Conservation (phyloP, 768 basidiomycete genomes). For the Boletus eberwhitei region DNA sequence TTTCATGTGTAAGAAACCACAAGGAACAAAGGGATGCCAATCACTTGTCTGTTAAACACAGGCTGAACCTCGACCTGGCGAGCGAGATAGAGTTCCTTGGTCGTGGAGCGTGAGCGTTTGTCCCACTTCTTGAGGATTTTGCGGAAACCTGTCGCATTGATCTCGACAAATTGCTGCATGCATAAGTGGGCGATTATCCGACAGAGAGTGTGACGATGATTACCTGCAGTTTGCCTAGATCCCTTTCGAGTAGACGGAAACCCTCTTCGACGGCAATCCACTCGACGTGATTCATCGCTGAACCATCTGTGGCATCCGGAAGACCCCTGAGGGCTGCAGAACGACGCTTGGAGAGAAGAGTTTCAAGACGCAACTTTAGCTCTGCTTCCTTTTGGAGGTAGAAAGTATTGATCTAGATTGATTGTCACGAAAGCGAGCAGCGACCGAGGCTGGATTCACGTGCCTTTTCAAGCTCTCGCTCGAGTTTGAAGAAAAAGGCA, state of each 20-base stretch:
- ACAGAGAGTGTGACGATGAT: slow-evolving; percentile 11
- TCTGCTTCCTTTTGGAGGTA: slow-evolving; percentile 98
- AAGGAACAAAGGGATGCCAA: slow-evolving; percentile 17
- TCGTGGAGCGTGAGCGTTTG: slow-evolving; percentile 90
- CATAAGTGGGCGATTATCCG: slow-evolving; percentile 11
- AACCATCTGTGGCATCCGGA: slow-evolving; percentile 63
- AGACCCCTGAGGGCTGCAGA: slow-evolving; percentile 71
- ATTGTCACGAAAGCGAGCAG: slow-evolving; percentile 1
- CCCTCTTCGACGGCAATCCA: slow-evolving; percentile 98
- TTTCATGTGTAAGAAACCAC: slow-evolving; percentile 11
- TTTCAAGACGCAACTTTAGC: slow-evolving; percentile 86
- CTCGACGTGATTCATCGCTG: slow-evolving; percentile 64
- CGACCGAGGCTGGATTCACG: slow-evolving; percentile 16
- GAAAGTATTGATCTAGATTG: slow-evolving; percentile 87
- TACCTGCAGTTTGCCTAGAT: slow-evolving; percentile 94
- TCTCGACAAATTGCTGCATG: slow-evolving; percentile 89
- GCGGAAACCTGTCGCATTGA: slow-evolving; percentile 94
- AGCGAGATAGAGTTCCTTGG: slow-evolving; percentile 94
- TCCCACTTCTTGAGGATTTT: slow-evolving; percentile 99
- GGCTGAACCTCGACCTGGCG: slow-evolving; percentile 99
- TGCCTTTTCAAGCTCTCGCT: slow-evolving; percentile 96
- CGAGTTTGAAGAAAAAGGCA: slow-evolving; percentile 98
- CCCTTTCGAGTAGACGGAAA: slow-evolving; percentile 89
- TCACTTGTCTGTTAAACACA: slow-evolving; percentile 90
- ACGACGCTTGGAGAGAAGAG: slow-evolving; percentile 89